Conservation (phyloP, 1,139 yeast genomes). For the Geotrichum cucujoidarum region DNA sequence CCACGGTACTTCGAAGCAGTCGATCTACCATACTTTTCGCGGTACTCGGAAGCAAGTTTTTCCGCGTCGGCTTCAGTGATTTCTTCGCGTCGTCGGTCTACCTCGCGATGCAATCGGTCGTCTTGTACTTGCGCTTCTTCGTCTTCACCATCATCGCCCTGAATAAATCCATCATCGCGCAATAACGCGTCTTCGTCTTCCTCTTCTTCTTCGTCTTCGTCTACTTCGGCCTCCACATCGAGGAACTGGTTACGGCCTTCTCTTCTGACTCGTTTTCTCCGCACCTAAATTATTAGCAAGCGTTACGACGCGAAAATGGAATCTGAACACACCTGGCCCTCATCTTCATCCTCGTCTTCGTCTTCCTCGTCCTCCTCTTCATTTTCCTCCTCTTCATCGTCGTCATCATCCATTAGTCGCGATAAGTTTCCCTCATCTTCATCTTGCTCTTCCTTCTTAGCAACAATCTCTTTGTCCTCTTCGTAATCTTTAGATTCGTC, state of each 20-base stretch:
- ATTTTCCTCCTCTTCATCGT: conserved; percentile 28
- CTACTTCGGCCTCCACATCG: conserved; percentile 99
- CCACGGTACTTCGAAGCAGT: conserved; percentile 81
- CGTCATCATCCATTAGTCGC: conserved; percentile 19
- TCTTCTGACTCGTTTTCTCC: conserved; percentile 63
- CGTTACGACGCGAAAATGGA: conserved; percentile 21
- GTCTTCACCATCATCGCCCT: conserved; percentile 54
- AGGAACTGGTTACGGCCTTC: conserved; percentile 82
- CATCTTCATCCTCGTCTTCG: conserved; percentile 30
- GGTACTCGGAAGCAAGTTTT: conserved; percentile 83
- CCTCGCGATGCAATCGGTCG: conserved; percentile 81
- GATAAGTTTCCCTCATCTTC: neutral
- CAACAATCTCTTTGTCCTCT: neutral
- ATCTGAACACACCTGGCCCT: conserved; percentile 26
- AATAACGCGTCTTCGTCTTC: conserved; percentile 78
- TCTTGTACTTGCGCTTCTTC: conserved; percentile 46
- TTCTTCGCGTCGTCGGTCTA: conserved; percentile 85
- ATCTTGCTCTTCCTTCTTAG: neutral
- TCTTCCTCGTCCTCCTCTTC: conserved; percentile 29
- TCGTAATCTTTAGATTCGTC: neutral
- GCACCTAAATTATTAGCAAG: conserved; percentile 46
- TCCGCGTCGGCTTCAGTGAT: conserved; percentile 95
- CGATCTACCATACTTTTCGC: conserved; percentile 86
- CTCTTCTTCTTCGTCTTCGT: conserved; percentile 96
- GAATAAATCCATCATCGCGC: conserved; percentile 54